Base-by-base conservation (phyloP, 75 land plant species). In the Ceratopteris richardii region DNA sequence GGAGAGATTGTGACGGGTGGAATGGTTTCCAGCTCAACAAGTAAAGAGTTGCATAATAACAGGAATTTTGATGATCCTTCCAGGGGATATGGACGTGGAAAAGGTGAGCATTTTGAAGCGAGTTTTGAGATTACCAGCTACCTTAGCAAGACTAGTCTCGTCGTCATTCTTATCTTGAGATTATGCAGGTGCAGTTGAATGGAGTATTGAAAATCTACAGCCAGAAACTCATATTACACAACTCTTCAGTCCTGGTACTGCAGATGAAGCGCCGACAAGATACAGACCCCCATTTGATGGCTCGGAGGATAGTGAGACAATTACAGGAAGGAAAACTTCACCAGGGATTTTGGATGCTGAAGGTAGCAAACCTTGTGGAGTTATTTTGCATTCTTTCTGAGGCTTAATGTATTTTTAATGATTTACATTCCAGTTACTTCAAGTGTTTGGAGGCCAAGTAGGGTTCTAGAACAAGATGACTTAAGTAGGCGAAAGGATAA, bases 1-100 rank as follows among this genome's bases (percentile, higher is more conserved):
- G 99, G 97, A 44, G 92, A 95, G 44, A 80, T 95, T 23, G 40
- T 80, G 28, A 82, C 89, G 44, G 85, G 98, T 64, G 96, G 91
- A 44, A 76, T 83, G 1, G 74, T 82, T 37, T 90, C 80, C 58
- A 29, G 60, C 46, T 42, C 84, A 14, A n/a, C n/a, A n/a, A 18
- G 58, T 17, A 94, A 86, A 60, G 98, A 94, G 18, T 73, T 65
- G 30, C 56, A 72, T 47, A 43, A 26, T 25, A 77, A 66, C 17
- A 65, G 80, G 43, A 73, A 60, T 26, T 47, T 76, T 44, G 58
- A 57, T 0, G 98, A 93, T 23, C 51, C 60, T 43, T 22, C 54
- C 7, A 81, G 72, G 24, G 48, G 58, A 43, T 80, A 83, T 43
- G 77, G 77, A 29, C 59, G 63, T 29, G 80, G 71, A 47, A 33